A percentile compares a stretch with the other conserved stretches of the same genome.
These are phyloP conservation scores for Phycomyces blakesleeanus DNA, from an alignment of 192 early-diverging fungal genomes.

Conservation along the genomic window DNA sequence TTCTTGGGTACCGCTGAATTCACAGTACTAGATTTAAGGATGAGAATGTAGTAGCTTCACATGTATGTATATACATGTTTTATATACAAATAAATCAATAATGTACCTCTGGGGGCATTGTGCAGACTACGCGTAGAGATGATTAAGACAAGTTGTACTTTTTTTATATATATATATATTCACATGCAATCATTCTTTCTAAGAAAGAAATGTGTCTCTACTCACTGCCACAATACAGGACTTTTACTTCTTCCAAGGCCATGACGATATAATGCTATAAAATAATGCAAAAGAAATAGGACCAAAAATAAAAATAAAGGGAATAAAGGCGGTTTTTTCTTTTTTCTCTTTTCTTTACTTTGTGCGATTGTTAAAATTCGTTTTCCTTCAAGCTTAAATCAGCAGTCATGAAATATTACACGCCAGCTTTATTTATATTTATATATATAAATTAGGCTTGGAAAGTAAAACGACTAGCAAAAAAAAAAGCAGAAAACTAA, in stretches of 20 bases:
- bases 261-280: not conserved
- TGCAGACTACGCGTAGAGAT: slow-evolving; percentile 27
- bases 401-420: not conserved
- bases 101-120: slow-evolving; percentile 44
- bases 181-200: not conserved
- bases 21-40: slow-evolving; percentile 80
- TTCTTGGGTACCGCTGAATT: slow-evolving; percentile 76
- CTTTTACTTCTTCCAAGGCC: slow-evolving; percentile 24
- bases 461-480: too few relatives aligned
- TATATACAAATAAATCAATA: not conserved
- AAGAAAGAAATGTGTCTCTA: too few relatives aligned
- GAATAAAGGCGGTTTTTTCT: not conserved
- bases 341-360: not conserved
- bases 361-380: too few relatives aligned
- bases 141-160: not conserved
- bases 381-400: not conserved
- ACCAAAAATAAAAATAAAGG: not conserved
- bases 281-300: too few relatives aligned
- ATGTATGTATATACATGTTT: too few relatives aligned
- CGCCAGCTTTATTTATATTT: too few relatives aligned
- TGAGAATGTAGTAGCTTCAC: not conserved
- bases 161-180: too few relatives aligned
- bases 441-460: too few relatives aligned
- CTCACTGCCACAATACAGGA: slow-evolving; percentile 46
- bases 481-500: too few relatives aligned